A percentile compares a stretch with the other conserved stretches of the same genome.
Evolutionary conservation across 23 red algal genomes (phyloP).

Genomic region (Gracilaria domingensis): DNA sequence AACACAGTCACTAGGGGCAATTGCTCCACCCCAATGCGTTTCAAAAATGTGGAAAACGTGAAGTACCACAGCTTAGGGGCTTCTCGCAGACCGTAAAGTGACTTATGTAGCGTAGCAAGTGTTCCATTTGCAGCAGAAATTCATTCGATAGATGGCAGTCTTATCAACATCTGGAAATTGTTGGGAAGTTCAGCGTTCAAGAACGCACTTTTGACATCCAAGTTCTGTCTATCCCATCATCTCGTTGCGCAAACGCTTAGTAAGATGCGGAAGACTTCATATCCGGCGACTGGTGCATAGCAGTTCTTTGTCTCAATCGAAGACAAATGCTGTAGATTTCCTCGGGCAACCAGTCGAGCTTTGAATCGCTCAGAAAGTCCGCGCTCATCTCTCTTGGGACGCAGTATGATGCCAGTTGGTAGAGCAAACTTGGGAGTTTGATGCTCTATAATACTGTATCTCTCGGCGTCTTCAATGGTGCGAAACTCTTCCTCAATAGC

Average conservation of each 20-base stretch:
- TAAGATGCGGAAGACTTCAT: constrained; percentile 16
- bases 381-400: constrained; percentile 51
- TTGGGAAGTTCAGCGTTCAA: constrained; percentile 6
- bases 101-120: not conserved
- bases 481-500: constrained; percentile 47
- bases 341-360: constrained; percentile 34
- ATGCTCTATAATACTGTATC: not conserved
- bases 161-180: not conserved
- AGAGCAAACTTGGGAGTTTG: not conserved
- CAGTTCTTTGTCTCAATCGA: not conserved
- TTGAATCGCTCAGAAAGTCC: constrained; percentile 12
- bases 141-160: not conserved
- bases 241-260: too few relatives aligned
- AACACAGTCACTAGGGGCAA: not conserved
- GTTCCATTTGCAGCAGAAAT: not conserved
- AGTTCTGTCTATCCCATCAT: constrained; percentile 9
- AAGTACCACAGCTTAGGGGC: constrained; percentile 60
- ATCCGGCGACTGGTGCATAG: constrained; percentile 11
- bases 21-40: not conserved
- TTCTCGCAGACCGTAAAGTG: constrained; percentile 38
- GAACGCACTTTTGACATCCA: too few relatives aligned
- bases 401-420: constrained; percentile 30
- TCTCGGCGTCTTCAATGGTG: not conserved
- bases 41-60: not conserved
- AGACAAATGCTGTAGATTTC: constrained; percentile 31